These are phyloP conservation scores for Colletotrichum scovillei DNA, from an alignment of 2,329 filamentous ascomycete genomes.

Conservation along the genomic window DNA sequence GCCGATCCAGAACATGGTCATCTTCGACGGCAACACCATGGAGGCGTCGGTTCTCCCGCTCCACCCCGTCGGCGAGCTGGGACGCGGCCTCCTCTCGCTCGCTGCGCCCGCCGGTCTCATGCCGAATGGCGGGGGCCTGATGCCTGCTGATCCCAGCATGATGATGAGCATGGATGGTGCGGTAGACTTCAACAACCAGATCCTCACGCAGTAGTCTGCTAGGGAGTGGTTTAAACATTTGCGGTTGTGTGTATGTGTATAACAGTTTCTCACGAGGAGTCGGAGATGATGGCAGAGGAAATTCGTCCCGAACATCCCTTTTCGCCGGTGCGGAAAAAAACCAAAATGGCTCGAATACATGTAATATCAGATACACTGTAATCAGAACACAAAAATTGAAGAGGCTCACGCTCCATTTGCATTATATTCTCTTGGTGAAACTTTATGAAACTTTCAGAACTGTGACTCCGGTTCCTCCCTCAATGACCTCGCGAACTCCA, in stretches of 20 bases:
- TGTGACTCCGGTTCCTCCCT: too few relatives aligned
- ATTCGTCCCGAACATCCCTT: neutral
- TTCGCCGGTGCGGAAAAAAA: neutral
- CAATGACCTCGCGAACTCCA: neutral
- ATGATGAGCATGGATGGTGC: conserved; percentile 37
- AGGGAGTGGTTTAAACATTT: neutral
- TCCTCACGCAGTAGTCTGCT: conserved; percentile 32
- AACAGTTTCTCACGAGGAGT: conserved; percentile 9
- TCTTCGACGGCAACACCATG: conserved; percentile 89
- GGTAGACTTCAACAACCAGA: conserved; percentile 31
- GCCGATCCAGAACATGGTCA: conserved; percentile 92
- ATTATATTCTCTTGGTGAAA: neutral
- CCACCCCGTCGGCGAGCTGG: conserved; percentile 74
- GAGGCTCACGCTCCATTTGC: neutral
- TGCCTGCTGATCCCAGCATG: conserved; percentile 28
- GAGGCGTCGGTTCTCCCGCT: conserved; percentile 84
- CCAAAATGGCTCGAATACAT: neutral
- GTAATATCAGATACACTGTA: conserved; percentile 31
- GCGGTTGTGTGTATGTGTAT: conserved; percentile 2
- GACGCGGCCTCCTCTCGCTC: conserved; percentile 57
- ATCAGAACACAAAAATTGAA: neutral
- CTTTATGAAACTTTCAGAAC: neutral
- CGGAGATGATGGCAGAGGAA: neutral
- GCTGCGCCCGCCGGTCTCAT: conserved; percentile 28
- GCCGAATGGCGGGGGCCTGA: conserved; percentile 31